Base-by-base conservation (phyloP, 2,329 filamentous ascomycete genomes). In the Epichloe hybrida region DNA sequence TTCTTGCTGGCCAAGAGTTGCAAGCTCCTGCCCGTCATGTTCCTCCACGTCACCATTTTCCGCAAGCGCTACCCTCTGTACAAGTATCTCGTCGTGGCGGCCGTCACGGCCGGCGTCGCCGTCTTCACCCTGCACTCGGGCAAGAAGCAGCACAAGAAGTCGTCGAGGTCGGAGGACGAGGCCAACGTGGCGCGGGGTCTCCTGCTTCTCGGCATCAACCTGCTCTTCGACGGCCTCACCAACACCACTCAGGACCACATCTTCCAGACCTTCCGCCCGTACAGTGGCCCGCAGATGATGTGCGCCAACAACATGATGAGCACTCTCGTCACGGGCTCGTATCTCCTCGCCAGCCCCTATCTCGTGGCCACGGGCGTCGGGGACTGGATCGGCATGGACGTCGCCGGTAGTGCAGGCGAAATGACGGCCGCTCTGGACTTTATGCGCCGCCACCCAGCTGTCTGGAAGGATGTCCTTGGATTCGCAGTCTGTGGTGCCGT, bases 1-100 rank as follows among this genome's bases (percentile, higher is more conserved):
- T 97, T 95, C 70, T 87, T 96, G 59, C 84, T 98, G 41, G 91
- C 93, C 59, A 97, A 98, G 71, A 90, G 85, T 60, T 98, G 93
- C 83, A 98, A 98, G 73, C 79, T 98, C 20, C 81, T 98, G n/a
- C 93, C 93, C 3, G 93, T 98, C 62, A 97, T 98, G 93, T 83
- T 93, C 62, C 77, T 98, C 40, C 91, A 98, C 72, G 80, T 97
- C 62, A 91, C 89, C 43, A 70, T 98, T 45, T 98, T 96, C 74
- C 83, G 84, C 53, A 86, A 84, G 62, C 77, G 83, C 46, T 98
- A 96, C 68, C 91, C 93, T 1, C 74, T 95, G 44, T 95, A 95
- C 75, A 98, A 98, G 72, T 98, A 98, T 71, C 77, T 86, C 41
- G 93, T 98, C 53, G 89, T 98, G 6, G 79, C 86, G 4, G 81